These are phyloP conservation scores for Teunomyces stri DNA, from an alignment of 805 yeast species.

Conservation along the genomic window DNA sequence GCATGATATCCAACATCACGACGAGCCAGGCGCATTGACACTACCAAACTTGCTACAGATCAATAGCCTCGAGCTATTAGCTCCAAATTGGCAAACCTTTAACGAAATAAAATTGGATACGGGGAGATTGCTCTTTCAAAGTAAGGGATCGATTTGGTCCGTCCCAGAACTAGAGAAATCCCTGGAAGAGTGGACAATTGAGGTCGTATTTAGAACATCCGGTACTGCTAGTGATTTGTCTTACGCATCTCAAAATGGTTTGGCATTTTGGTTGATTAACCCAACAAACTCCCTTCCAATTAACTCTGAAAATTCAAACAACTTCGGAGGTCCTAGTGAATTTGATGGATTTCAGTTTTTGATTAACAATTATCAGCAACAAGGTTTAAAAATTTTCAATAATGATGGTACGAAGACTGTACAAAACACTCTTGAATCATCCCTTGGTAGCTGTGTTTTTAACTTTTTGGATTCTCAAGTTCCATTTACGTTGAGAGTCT, in stretches of 20 bases:
- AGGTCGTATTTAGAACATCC: slow-evolving; percentile 59
- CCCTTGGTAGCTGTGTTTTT: slow-evolving; percentile 57
- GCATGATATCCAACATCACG: slow-evolving; percentile 3
- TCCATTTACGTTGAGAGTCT: slow-evolving; percentile 66
- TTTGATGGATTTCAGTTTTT: slow-evolving; percentile 66
- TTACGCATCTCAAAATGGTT: slow-evolving; percentile 46
- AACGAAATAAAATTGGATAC: slow-evolving; percentile 39
- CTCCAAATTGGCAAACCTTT: slow-evolving; percentile 26
- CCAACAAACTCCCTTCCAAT: slow-evolving; percentile 14
- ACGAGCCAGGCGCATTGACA: slow-evolving; percentile 24
- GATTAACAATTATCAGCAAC: slow-evolving; percentile 49
- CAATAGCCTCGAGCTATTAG: slow-evolving; percentile 20
- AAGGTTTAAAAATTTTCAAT: slow-evolving; percentile 55
- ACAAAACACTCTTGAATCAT: slow-evolving; percentile 26
- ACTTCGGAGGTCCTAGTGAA: slow-evolving; percentile 52
- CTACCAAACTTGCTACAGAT: slow-evolving; percentile 35
- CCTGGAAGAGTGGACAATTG: slow-evolving; percentile 51
- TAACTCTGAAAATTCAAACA: slow-evolving; percentile 22
- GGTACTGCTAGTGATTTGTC: slow-evolving; percentile 37
- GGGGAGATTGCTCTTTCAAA: slow-evolving; percentile 48
- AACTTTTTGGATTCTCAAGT: slow-evolving; percentile 66
- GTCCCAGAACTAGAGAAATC: slow-evolving; percentile 20
- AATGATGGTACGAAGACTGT: slow-evolving; percentile 53
- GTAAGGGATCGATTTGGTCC: slow-evolving; percentile 49
- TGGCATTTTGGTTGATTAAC: slow-evolving; percentile 56